Evolutionary conservation across 352 stramenopile species (phyloP).

Genomic region (Globisporangium apiculatum): DNA sequence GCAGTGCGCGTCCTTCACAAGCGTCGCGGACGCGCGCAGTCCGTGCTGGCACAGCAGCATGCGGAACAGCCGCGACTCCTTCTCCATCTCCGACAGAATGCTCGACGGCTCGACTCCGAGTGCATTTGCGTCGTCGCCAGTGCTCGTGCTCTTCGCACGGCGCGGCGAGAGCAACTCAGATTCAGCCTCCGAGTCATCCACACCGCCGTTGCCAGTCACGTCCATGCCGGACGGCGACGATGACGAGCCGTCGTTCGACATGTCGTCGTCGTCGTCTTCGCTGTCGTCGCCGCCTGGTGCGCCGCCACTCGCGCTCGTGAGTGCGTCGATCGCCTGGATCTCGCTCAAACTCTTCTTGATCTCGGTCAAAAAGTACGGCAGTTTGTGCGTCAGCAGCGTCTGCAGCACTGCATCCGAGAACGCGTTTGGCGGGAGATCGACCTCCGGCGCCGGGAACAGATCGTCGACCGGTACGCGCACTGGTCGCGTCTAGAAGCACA

Average conservation of each 20-base stretch:
- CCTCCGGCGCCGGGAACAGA: slow-evolving; percentile 64
- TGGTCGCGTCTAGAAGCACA: slow-evolving; percentile 41
- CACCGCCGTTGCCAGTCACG: slow-evolving; percentile 22
- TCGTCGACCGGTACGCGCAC: slow-evolving; percentile 82
- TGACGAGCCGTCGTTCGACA: slow-evolving; percentile 75
- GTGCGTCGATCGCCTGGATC: slow-evolving; percentile 36
- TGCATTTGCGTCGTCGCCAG: slow-evolving; percentile 1
- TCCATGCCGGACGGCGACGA: slow-evolving; percentile 70
- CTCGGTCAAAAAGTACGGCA: slow-evolving; percentile 71
- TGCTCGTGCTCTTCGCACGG: slow-evolving; percentile 14
- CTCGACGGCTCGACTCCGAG: slow-evolving; percentile 34
- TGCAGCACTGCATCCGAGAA: slow-evolving; percentile 70
- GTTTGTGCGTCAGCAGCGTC: slow-evolving; percentile 58
- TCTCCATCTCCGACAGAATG: slow-evolving; percentile 63
- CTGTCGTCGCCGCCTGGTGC: slow-evolving; percentile 40
- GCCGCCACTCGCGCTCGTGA: slow-evolving; percentile 27
- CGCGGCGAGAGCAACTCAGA: slow-evolving; percentile 28
- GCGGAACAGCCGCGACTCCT: slow-evolving; percentile 62
- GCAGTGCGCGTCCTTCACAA: slow-evolving; percentile 65
- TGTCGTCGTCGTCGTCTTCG: slow-evolving; percentile 77
- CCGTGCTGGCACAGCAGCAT: slow-evolving; percentile 80
- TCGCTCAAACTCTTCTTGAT: slow-evolving; percentile 67
- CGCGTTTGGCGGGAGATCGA: slow-evolving; percentile 55
- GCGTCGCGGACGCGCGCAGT: slow-evolving; percentile 52
- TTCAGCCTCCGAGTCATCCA: slow-evolving; percentile 59